Evolutionary conservation across 805 yeast genomes (phyloP).

Genomic region (Kuraishia capsulata): DNA sequence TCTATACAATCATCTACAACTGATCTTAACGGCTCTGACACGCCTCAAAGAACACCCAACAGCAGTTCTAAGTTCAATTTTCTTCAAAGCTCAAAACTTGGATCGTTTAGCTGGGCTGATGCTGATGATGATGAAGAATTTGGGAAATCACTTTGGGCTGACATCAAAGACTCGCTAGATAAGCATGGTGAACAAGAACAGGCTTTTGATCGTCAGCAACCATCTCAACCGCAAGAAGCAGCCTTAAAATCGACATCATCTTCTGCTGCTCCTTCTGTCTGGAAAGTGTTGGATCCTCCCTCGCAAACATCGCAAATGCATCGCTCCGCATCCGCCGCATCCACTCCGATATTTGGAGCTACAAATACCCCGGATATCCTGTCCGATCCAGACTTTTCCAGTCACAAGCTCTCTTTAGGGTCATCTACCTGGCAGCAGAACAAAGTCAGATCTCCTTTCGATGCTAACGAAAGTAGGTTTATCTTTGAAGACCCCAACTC

Average conservation of each 20-base stretch:
- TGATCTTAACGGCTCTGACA: no score
- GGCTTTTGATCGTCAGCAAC: slow-evolving; percentile 3
- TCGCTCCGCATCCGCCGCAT: not conserved
- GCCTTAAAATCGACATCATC: not conserved
- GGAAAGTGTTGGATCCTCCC: not conserved
- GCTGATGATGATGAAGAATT: slow-evolving; percentile 8
- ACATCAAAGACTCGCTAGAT: slow-evolving; percentile 4
- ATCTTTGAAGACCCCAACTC: slow-evolving; percentile 1
- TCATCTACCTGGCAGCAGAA: not conserved
- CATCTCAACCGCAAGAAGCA: not conserved
- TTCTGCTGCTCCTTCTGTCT: not conserved
- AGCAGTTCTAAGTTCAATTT: not conserved
- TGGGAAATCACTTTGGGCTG: slow-evolving; percentile 10
- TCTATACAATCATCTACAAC: no score
- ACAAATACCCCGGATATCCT: not conserved
- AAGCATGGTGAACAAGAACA: no score
- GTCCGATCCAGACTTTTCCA: no score
- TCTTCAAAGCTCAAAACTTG: not conserved
- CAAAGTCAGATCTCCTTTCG: not conserved
- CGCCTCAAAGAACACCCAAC: no score
- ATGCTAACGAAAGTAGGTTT: not conserved
- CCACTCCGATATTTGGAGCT: not conserved
- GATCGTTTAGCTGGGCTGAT: slow-evolving; percentile 12
- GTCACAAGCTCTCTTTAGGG: no score
- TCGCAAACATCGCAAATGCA: not conserved